phyloP scores from a whole-genome alignment of 331 rosid species.

The Pyracantha coccinea region DNA sequence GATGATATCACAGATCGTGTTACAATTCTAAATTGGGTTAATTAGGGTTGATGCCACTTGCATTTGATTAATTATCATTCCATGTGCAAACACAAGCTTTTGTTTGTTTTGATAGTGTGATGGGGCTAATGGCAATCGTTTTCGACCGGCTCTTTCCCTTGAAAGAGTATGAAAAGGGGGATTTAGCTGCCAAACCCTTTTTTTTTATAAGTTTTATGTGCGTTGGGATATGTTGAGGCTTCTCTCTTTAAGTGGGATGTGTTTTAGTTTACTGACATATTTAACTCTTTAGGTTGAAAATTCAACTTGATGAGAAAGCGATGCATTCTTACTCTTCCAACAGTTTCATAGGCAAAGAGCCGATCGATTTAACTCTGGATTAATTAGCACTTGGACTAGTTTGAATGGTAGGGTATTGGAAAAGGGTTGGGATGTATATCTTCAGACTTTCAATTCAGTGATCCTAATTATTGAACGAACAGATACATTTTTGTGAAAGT shows the following conservation, averaged over 20 bases:
- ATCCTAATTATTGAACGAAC: neutral
- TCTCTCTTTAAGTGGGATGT: neutral
- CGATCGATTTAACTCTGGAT: neutral
- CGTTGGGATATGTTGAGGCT: neutral
- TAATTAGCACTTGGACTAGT: neutral
- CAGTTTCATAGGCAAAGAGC: neutral
- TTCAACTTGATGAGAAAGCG: neutral
- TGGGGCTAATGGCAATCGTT: neutral
- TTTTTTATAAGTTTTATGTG: neutral
- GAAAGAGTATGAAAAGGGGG: neutral
- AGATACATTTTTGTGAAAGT: neutral
- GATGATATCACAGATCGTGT: neutral
- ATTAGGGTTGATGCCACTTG: neutral
- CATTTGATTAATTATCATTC: neutral
- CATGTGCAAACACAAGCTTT: neutral
- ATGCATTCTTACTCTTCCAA: neutral
- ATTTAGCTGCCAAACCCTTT: neutral
- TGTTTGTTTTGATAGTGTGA: neutral
- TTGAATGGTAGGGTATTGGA: neutral
- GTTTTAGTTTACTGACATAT: neutral
- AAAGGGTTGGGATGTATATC: too few relatives aligned
- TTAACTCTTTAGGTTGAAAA: neutral
- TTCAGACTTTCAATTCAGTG: neutral
- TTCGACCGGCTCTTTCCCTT: neutral
- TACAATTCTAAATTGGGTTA: neutral